phyloP scores from a whole-genome alignment of 371 early-diverging fungal species.

The Enterospora canceri region DNA sequence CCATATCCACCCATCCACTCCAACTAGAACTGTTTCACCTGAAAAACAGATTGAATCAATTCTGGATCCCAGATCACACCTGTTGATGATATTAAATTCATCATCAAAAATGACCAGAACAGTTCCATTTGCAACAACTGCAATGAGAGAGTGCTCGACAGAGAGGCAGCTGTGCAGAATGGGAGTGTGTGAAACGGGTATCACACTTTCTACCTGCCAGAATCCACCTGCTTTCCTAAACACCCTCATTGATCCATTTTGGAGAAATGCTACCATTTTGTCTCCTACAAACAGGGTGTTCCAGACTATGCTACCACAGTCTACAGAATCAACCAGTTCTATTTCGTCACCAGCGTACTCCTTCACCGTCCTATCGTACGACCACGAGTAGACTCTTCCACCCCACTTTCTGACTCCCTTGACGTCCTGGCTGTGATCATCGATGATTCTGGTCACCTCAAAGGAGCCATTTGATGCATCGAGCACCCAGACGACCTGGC shows the following conservation, averaged over 20 bases:
- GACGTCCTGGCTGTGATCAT: constrained; percentile 52
- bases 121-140: constrained; percentile 4
- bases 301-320: constrained; percentile 40
- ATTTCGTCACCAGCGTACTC: constrained; percentile 38
- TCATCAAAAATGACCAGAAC: constrained; percentile 17
- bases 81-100: constrained; percentile 11
- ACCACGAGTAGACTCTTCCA: constrained; percentile 37
- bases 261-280: constrained; percentile 23
- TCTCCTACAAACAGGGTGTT: constrained; percentile 14
- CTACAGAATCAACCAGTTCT: constrained; percentile 40
- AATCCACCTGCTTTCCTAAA: constrained; percentile 23
- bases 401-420: constrained; percentile 24
- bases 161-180: constrained; percentile 12
- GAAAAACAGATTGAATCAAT: background rate
- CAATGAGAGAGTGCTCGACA: constrained; percentile 3
- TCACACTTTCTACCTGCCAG: constrained; percentile 13
- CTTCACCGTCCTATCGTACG: constrained; percentile 49
- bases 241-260: constrained; percentile 29
- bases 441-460: constrained; percentile 48
- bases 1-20: background rate
- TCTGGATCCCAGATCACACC: background rate
- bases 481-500: constrained; percentile 47
- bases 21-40: background rate
- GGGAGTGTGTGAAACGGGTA: constrained; percentile 16
- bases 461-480: background rate